phyloP scores from a whole-genome alignment of 768 basidiomycete species.

The Clavulina sp. region DNA sequence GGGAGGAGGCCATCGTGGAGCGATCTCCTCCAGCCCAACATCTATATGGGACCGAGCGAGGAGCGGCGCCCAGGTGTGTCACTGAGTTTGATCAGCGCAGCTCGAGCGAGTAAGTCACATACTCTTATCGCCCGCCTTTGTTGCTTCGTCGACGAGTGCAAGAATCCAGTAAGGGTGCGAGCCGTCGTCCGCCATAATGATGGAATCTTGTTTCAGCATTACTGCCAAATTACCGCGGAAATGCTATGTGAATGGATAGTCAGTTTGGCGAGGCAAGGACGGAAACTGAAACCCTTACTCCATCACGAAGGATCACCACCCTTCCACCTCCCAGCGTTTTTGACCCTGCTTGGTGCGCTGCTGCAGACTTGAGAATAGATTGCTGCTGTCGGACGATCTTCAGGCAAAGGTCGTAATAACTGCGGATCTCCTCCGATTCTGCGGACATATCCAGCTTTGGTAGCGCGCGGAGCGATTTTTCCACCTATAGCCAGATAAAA shows the following conservation, averaged over 20 bases:
- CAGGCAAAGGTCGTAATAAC: conserved; percentile 54
- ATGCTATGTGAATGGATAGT: conserved; percentile 33
- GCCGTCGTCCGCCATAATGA: conserved; percentile 31
- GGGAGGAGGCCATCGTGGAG: conserved; percentile 64
- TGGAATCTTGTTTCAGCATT: conserved; percentile 45
- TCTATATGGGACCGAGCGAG: conserved; percentile 25
- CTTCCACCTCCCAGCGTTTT: conserved; percentile 59
- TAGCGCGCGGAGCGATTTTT: conserved; percentile 44
- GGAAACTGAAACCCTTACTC: conserved; percentile 32
- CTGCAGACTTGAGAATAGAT: conserved; percentile 40
- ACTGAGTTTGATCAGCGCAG: background rate
- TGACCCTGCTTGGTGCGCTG: conserved; percentile 39
- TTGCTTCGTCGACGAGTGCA: conserved; percentile 46
- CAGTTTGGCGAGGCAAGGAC: background rate
- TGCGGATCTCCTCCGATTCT: conserved; percentile 56
- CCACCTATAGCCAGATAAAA: conserved; percentile 32
- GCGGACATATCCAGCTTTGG: conserved; percentile 48
- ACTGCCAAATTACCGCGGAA: conserved; percentile 54
- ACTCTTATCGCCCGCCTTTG: conserved; percentile 42
- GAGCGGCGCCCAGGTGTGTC: background rate
- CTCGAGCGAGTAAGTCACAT: conserved; percentile 7
- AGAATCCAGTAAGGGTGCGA: conserved; percentile 48
- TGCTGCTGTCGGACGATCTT: conserved; percentile 47
- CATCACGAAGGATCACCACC: conserved; percentile 67
- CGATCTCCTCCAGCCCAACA: conserved; percentile 33